Evolutionary conservation across 208 protist genomes (phyloP).

Genomic region (Acanthamoeba culbertsoni): DNA sequence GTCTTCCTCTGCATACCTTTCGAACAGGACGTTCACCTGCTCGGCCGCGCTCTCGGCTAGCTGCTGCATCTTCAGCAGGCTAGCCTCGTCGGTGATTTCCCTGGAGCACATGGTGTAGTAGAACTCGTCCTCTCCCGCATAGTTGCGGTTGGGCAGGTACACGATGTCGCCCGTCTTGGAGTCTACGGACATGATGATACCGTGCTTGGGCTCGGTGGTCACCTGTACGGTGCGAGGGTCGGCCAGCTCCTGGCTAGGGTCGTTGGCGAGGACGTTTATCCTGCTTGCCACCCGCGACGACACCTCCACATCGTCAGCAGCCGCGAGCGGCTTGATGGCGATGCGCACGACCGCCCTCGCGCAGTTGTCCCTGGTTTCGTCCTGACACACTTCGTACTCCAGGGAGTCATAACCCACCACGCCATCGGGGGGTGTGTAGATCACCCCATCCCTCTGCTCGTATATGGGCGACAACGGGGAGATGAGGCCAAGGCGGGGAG

Average conservation of each 20-base stretch:
- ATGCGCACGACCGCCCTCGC: not conserved
- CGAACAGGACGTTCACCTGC: not conserved
- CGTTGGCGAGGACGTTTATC: not conserved
- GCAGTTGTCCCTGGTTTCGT: not conserved
- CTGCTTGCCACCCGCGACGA: not conserved
- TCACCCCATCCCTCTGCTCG: not conserved
- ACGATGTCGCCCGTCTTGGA: not conserved
- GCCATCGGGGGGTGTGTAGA: not conserved
- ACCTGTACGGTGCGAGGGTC: not conserved
- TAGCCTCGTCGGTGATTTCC: not conserved
- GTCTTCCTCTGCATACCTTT: not conserved
- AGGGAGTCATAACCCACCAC: not conserved
- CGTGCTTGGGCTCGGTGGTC: not conserved
- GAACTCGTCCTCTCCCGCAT: conserved; percentile 13
- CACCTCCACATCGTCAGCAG: not conserved
- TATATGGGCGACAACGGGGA: not conserved
- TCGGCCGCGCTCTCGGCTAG: not conserved
- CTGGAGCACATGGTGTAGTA: not conserved
- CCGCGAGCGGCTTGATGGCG: not conserved
- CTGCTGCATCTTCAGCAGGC: not conserved
- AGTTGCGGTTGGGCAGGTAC: conserved; percentile 3
- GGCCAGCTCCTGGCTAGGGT: not conserved
- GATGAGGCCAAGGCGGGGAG: not conserved
- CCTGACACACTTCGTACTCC: conserved; percentile 50
- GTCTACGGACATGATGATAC: not conserved